Percentiles rank a stretch among this genome's conserved stretches.
Evolutionary conservation across 1,284 basidiomycete genomes (phyloP).

Genomic region (Megacollybia platyphylla): DNA sequence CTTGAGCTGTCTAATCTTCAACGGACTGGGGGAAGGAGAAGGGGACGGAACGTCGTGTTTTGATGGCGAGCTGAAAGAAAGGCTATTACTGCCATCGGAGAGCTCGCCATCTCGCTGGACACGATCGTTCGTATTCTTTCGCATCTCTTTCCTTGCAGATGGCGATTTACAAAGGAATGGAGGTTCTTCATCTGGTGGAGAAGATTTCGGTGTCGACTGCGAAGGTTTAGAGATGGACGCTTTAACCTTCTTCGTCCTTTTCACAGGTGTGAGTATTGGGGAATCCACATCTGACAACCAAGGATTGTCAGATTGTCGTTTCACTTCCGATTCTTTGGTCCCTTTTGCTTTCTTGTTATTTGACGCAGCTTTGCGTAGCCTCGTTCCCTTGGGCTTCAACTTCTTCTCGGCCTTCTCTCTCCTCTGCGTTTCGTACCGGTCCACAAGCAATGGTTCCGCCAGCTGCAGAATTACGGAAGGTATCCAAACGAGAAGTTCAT

Average conservation of each 20-base stretch:
- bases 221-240: background rate
- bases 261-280: background rate
- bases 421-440: constrained; percentile 41
- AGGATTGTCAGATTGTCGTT: constrained; percentile 2
- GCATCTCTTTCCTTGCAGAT: background rate
- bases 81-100: no score
- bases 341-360: background rate
- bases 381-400: constrained; percentile 3
- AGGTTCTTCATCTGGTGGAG: background rate
- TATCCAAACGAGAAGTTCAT: constrained; percentile 57
- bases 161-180: background rate
- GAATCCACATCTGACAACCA: constrained; percentile 1
- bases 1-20: background rate
- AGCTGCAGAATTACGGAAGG: constrained; percentile 62
- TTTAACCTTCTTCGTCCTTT: background rate
- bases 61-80: background rate
- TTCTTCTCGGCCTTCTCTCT: constrained; percentile 39
- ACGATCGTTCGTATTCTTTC: background rate
- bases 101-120: no score
- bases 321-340: constrained; percentile 3
- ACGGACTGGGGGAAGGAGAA: background rate
- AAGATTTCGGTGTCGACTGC: background rate
- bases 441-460: constrained; percentile 50
- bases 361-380: background rate
- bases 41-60: background rate